Conservation (phyloP, 2,329 filamentous ascomycete genomes). For the Neopestalotiopsis rosae region DNA sequence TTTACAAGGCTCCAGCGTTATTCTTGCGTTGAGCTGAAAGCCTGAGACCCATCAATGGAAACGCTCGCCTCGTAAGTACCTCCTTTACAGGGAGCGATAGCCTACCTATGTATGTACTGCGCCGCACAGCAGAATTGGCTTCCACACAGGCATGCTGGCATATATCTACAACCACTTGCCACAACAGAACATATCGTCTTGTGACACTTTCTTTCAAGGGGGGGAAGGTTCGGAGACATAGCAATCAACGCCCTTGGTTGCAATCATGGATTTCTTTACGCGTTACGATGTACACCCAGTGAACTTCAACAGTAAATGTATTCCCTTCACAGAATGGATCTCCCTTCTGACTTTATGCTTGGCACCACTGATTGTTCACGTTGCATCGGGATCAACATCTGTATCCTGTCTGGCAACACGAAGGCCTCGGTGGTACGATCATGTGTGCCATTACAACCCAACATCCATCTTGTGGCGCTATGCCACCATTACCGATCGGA, state of each 20-base stretch:
- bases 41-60: too few relatives aligned
- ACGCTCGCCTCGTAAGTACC: too few relatives aligned
- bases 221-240: neutral
- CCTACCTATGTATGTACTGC: too few relatives aligned
- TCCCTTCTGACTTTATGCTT: neutral
- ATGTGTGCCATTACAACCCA: neutral
- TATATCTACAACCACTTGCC: too few relatives aligned
- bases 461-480: constrained; percentile 24
- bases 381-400: neutral
- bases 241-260: neutral
- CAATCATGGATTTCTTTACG: neutral
- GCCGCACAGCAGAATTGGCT: too few relatives aligned
- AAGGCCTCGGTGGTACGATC: neutral
- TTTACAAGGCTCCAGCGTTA: too few relatives aligned
- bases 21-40: too few relatives aligned
- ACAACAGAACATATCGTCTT: too few relatives aligned
- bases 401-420: neutral
- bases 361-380: neutral
- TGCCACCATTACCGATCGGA: constrained; percentile 34
- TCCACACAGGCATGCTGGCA: too few relatives aligned
- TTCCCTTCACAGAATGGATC: neutral
- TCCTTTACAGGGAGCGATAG: too few relatives aligned
- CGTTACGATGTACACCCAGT: neutral
- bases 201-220: too few relatives aligned
- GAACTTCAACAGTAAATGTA: neutral